Percentiles rank a stretch among this genome's conserved stretches.
Conservation (phyloP, 169 alveolate genomes). For the Perkinsus olseni region DNA sequence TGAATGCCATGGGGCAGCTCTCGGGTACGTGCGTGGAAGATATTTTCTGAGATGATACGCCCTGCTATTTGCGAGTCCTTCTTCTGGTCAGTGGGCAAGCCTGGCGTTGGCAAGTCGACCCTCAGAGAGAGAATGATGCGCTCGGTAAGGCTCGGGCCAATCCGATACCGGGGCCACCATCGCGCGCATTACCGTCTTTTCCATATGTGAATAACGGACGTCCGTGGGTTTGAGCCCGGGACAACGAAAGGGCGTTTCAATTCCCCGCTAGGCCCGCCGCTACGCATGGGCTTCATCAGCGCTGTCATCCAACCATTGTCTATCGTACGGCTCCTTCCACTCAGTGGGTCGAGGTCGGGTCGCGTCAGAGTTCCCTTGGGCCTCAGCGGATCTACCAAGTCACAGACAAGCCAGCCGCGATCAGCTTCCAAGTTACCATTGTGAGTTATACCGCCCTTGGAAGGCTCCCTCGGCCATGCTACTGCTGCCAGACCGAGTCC, state of each 20-base stretch:
- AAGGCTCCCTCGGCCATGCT: neutral
- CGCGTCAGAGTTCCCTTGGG: neutral
- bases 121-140: neutral
- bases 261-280: too few species aligned
- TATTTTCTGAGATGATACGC: neutral
- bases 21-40: neutral
- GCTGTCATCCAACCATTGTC: too few species aligned
- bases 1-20: too few species aligned
- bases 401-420: neutral
- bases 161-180: neutral
- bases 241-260: too few species aligned
- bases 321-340: too few species aligned
- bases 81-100: neutral
- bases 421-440: neutral
- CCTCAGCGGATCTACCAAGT: neutral
- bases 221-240: too few species aligned
- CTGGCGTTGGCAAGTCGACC: neutral
- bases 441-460: neutral
- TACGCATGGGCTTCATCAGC: too few species aligned
- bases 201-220: too few species aligned
- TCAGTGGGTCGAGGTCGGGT: neutral
- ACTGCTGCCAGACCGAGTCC: neutral
- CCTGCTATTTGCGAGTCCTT: neutral
- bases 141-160: neutral
- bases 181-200: too few species aligned